Conservation (phyloP, 1,284 basidiomycete genomes). For the Moesziomyces aphidis region DNA sequence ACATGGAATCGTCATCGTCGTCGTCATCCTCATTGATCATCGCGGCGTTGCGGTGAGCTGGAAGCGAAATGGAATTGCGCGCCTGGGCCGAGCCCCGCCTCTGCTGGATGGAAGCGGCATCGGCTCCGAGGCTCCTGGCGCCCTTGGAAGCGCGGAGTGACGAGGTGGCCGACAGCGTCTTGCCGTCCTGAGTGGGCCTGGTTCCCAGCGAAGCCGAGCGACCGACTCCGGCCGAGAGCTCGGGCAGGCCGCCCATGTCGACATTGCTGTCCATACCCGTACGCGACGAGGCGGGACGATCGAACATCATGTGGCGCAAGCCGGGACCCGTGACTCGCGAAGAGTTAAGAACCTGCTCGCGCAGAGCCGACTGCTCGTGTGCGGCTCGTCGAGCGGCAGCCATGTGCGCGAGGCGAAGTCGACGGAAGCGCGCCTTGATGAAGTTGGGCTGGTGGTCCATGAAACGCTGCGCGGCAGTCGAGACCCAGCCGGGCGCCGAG, state of each 20-base stretch:
- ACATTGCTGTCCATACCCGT: constrained; percentile 25
- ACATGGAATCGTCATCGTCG: constrained; percentile 2
- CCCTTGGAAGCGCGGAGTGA: constrained; percentile 17
- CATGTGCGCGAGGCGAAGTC: constrained; percentile 57
- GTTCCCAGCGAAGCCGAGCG: constrained; percentile 28
- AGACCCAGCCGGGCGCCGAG: constrained; percentile 47
- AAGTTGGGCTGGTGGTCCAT: constrained; percentile 57
- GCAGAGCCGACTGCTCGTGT: constrained; percentile 54
- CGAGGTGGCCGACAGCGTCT: constrained; percentile 26
- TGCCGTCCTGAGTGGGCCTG: constrained; percentile 19
- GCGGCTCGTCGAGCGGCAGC: constrained; percentile 58
- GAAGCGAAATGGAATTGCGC: constrained; percentile 3
- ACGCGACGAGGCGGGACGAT: constrained; percentile 31
- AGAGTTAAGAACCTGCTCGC: constrained; percentile 58
- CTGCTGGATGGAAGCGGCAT: constrained; percentile 8
- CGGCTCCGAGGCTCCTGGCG: constrained; percentile 29
- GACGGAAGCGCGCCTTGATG: constrained; percentile 53
- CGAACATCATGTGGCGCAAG: constrained; percentile 58
- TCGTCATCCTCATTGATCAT: constrained; percentile 14
- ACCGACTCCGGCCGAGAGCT: constrained; percentile 29
- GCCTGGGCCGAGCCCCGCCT: constrained; percentile 20
- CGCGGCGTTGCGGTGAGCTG: constrained; percentile 4
- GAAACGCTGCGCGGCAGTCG: constrained; percentile 40
- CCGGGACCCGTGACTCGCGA: constrained; percentile 43
- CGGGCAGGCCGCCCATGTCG: constrained; percentile 21